Evolutionary conservation across 768 basidiomycete genomes (phyloP).

Genomic region (Leccinum broughii): DNA sequence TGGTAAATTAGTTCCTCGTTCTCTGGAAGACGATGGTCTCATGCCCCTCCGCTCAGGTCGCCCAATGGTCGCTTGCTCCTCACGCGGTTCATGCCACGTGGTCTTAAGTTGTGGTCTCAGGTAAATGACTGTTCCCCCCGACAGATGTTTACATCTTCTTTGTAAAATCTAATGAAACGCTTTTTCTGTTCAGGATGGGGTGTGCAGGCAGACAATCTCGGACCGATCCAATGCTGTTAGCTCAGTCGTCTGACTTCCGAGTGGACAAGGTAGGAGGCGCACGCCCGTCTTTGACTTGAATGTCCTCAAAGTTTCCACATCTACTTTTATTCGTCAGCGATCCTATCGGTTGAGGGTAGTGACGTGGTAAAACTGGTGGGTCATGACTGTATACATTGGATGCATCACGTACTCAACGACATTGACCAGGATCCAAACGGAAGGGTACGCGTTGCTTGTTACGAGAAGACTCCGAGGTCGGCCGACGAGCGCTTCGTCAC

Average conservation of each 20-base stretch:
- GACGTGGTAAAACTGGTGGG: constrained; percentile 46
- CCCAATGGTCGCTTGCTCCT: constrained; percentile 46
- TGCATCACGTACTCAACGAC: neutral
- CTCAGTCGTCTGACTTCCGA: constrained; percentile 52
- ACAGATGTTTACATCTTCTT: neutral
- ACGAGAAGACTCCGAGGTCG: neutral
- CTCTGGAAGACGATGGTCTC: neutral
- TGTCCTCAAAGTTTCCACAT: neutral
- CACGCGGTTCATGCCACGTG: constrained; percentile 45
- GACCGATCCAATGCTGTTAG: constrained; percentile 45
- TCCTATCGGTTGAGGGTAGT: constrained; percentile 51
- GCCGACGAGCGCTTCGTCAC: neutral
- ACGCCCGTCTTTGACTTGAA: neutral
- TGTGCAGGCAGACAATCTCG: constrained; percentile 46
- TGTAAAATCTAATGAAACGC: neutral
- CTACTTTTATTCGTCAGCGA: constrained; percentile 29
- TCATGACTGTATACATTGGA: neutral
- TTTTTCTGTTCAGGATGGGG: constrained; percentile 41
- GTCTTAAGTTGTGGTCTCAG: constrained; percentile 54
- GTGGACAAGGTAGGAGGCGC: constrained; percentile 40
- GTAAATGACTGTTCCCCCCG: constrained; percentile 19
- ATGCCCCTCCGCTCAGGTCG: constrained; percentile 35
- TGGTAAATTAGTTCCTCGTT: constrained; percentile 33
- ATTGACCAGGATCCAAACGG: constrained; percentile 42
- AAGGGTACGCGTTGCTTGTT: constrained; percentile 25